These are phyloP conservation scores for Calonectria honghensis DNA, from an alignment of 2,329 filamentous ascomycete genomes.

Conservation along the genomic window DNA sequence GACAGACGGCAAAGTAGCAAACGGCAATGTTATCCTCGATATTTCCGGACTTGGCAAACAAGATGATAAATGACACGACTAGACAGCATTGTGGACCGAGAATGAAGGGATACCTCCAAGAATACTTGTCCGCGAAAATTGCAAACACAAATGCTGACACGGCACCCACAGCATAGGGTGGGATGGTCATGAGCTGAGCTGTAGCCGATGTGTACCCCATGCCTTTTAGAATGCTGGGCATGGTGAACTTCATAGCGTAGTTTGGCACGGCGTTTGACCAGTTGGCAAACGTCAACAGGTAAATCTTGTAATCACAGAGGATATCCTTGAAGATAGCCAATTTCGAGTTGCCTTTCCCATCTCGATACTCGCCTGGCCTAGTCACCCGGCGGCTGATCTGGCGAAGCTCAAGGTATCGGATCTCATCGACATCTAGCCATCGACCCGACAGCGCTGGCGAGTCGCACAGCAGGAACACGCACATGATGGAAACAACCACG, in stretches of 20 bases:
- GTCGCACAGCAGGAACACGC: constrained; percentile 69
- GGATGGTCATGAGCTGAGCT: constrained; percentile 60
- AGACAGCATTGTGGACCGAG: constrained; percentile 58
- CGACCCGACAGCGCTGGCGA: constrained; percentile 58
- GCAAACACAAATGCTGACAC: constrained; percentile 58
- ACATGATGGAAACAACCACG: constrained; percentile 60
- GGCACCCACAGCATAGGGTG: constrained; percentile 61
- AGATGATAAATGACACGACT: constrained; percentile 60
- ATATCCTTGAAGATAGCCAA: constrained; percentile 61
- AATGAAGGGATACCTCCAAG: constrained; percentile 64
- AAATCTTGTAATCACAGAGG: constrained; percentile 68
- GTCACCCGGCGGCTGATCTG: constrained; percentile 57
- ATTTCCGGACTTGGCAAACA: constrained; percentile 60
- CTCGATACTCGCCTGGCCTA: constrained; percentile 50
- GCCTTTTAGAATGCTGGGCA: constrained; percentile 63
- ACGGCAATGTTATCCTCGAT: constrained; percentile 63
- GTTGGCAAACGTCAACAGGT: constrained; percentile 64
- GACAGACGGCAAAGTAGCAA: constrained; percentile 66
- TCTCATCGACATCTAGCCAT: constrained; percentile 64
- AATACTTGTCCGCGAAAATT: constrained; percentile 60
- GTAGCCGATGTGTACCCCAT: constrained; percentile 63
- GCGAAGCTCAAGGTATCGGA: constrained; percentile 63
- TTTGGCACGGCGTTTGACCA: constrained; percentile 64
- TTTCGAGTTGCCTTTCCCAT: constrained; percentile 57
- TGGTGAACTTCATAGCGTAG: constrained; percentile 59